Evolutionary conservation across 495 filamentous ascomycete species (phyloP).

Genomic region (Aspergillus kassunensis): DNA sequence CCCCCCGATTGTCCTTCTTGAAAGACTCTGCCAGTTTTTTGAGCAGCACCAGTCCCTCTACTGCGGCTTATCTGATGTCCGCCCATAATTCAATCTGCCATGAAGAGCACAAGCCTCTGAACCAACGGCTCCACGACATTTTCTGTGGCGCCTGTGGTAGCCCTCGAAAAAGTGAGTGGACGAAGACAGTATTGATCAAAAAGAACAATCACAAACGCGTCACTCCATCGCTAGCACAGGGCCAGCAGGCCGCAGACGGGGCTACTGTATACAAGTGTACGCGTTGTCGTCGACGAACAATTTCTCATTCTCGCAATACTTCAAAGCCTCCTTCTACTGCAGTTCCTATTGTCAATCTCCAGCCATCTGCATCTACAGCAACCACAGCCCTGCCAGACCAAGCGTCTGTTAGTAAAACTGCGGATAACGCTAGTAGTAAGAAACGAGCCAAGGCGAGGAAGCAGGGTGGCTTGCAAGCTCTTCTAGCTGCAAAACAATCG

Average conservation of each 20-base stretch:
- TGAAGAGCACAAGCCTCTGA: conserved; percentile 36
- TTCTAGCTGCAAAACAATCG: conserved; percentile 48
- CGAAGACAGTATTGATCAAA: conserved; percentile 29
- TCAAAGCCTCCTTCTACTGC: neutral
- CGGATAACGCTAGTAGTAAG: conserved; percentile 52
- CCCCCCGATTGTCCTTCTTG: conserved; percentile 40
- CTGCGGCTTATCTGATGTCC: conserved; percentile 45
- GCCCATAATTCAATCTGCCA: conserved; percentile 39
- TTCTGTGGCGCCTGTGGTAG: conserved; percentile 52
- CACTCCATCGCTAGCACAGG: neutral
- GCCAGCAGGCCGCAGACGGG: conserved; percentile 17
- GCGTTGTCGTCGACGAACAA: conserved; percentile 34
- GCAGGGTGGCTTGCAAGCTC: conserved; percentile 53
- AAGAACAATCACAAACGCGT: conserved; percentile 23
- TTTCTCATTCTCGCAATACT: conserved; percentile 18
- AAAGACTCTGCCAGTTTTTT: conserved; percentile 43
- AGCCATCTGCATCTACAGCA: conserved; percentile 13
- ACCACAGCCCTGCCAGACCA: conserved; percentile 2
- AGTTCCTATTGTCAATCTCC: conserved; percentile 7
- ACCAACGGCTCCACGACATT: conserved; percentile 33
- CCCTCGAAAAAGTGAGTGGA: conserved; percentile 40
- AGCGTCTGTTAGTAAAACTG: conserved; percentile 19
- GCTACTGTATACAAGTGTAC: conserved; percentile 38
- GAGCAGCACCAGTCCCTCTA: conserved; percentile 39
- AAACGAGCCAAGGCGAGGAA: conserved; percentile 57